These are phyloP conservation scores for Fusarium beomiforme DNA, from an alignment of 2,329 filamentous ascomycete species.

Conservation along the genomic window DNA sequence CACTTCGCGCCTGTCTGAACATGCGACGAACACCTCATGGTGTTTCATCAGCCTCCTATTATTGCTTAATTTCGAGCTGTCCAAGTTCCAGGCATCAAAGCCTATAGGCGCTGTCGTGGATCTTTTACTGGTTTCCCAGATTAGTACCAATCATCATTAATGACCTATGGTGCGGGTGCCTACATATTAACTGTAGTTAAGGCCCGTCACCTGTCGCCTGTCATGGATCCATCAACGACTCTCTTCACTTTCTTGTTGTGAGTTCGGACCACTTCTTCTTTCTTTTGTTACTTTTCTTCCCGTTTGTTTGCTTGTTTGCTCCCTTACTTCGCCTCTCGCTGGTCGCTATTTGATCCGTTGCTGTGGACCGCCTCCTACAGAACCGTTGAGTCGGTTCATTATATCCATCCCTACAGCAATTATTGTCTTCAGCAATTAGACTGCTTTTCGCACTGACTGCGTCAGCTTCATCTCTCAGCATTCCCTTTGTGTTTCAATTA, in stretches of 20 bases:
- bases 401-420: not conserved
- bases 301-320: slow-evolving; percentile 22
- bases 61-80: slow-evolving; percentile 29
- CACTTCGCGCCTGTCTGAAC: slow-evolving; percentile 36
- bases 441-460: slow-evolving; percentile 17
- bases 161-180: slow-evolving; percentile 26
- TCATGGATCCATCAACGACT: slow-evolving; percentile 70
- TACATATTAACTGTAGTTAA: slow-evolving; percentile 41
- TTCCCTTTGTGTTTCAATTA: slow-evolving; percentile 42
- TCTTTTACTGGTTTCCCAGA: slow-evolving; percentile 28
- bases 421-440: slow-evolving; percentile 19
- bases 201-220: slow-evolving; percentile 22
- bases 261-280: slow-evolving; percentile 53
- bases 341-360: slow-evolving; percentile 30
- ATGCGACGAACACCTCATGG: slow-evolving; percentile 37
- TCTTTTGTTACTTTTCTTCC: slow-evolving; percentile 23
- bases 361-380: slow-evolving; percentile 13
- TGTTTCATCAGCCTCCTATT: slow-evolving; percentile 42
- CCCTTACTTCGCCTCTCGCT: slow-evolving; percentile 32
- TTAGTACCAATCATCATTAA: slow-evolving; percentile 19
- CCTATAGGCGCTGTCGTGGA: slow-evolving; percentile 42
- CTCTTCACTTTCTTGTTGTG: slow-evolving; percentile 76
- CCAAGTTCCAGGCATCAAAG: slow-evolving; percentile 16
- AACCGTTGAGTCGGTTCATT: slow-evolving; percentile 24
- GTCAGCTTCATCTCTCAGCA: slow-evolving; percentile 32